phyloP scores from a whole-genome alignment of 2,329 filamentous ascomycete genomes.

The Penicillium sp. region DNA sequence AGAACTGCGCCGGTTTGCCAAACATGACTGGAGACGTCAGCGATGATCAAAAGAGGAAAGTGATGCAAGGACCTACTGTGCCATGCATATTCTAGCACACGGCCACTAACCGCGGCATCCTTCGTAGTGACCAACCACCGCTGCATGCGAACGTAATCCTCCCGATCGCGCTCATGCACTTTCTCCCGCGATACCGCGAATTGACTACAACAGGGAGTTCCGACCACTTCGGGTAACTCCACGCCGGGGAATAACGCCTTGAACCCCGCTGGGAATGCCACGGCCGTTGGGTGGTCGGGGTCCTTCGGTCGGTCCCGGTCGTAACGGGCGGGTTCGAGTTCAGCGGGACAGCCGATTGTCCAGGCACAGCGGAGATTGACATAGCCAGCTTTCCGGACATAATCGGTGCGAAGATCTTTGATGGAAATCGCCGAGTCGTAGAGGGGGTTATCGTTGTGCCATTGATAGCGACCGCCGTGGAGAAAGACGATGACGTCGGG shows the following conservation, averaged over 20 bases:
- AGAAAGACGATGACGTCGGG: constrained; percentile 41
- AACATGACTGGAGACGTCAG: constrained; percentile 20
- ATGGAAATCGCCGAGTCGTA: constrained; percentile 27
- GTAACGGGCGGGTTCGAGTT: constrained; percentile 31
- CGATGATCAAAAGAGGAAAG: not conserved
- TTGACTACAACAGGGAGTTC: constrained; percentile 48
- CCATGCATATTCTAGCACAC: constrained; percentile 53
- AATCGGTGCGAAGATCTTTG: constrained; percentile 24
- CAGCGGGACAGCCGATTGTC: constrained; percentile 32
- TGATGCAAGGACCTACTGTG: constrained; percentile 48
- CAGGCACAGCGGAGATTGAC: constrained; percentile 33
- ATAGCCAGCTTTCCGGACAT: constrained; percentile 31
- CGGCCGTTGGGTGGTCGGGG: constrained; percentile 22
- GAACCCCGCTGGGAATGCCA: constrained; percentile 35
- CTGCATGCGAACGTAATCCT: constrained; percentile 44
- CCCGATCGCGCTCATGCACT: constrained; percentile 38
- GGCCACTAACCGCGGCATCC: constrained; percentile 43
- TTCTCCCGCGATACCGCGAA: constrained; percentile 46
- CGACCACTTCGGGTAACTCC: constrained; percentile 39
- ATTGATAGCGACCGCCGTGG: constrained; percentile 41
- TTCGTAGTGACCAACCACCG: constrained; percentile 47
- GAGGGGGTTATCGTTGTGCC: constrained; percentile 32
- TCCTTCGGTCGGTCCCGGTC: constrained; percentile 26
- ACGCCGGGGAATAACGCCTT: constrained; percentile 39
- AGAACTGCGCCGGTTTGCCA: constrained; percentile 20